Evolutionary conservation across 495 filamentous ascomycete genomes (phyloP).

Genomic region (Sporormia fimetaria): DNA sequence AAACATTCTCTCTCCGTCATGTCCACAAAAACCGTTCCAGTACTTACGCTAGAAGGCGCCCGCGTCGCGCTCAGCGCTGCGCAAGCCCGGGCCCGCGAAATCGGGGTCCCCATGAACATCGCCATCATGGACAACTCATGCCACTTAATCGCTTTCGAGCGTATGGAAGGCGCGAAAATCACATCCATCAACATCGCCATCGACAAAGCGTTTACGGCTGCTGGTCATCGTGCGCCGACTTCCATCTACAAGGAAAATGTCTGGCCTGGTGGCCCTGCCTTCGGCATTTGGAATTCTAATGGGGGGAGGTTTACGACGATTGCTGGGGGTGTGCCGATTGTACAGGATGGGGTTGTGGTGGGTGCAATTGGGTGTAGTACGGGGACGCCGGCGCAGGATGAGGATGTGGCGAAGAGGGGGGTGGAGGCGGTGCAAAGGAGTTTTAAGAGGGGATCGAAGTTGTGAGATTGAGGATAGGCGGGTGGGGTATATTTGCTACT

Average conservation of each 20-base stretch:
- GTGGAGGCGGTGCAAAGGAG: constrained; percentile 28
- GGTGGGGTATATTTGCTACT: no score
- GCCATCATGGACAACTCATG: constrained; percentile 30
- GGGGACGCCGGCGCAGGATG: constrained; percentile 32
- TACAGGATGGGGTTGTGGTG: constrained; percentile 26
- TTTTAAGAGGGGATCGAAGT: constrained; percentile 25
- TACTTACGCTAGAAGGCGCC: constrained; percentile 31
- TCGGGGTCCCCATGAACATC: constrained; percentile 34
- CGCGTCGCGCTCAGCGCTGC: constrained; percentile 28
- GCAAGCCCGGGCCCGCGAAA: constrained; percentile 25
- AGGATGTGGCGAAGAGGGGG: constrained; percentile 29
- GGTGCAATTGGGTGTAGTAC: constrained; percentile 33
- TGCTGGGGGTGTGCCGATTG: constrained; percentile 32
- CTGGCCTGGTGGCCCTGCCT: constrained; percentile 33
- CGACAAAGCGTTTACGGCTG: constrained; percentile 36
- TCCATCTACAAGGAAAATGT: constrained; percentile 28
- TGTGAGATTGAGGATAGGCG: constrained; percentile 6
- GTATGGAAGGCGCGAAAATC: constrained; percentile 35
- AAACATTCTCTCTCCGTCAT: no score
- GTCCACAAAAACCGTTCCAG: constrained; percentile 20
- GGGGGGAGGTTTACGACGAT: constrained; percentile 31
- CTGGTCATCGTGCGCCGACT: constrained; percentile 33
- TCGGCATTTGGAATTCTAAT: constrained; percentile 32
- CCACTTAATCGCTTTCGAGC: constrained; percentile 32
- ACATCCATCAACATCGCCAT: constrained; percentile 34